Evolutionary conservation across 1,139 yeast species (phyloP), one percentile per base, ranked within the genome.

Genomic region (Waltiozyma sp.): DNA sequence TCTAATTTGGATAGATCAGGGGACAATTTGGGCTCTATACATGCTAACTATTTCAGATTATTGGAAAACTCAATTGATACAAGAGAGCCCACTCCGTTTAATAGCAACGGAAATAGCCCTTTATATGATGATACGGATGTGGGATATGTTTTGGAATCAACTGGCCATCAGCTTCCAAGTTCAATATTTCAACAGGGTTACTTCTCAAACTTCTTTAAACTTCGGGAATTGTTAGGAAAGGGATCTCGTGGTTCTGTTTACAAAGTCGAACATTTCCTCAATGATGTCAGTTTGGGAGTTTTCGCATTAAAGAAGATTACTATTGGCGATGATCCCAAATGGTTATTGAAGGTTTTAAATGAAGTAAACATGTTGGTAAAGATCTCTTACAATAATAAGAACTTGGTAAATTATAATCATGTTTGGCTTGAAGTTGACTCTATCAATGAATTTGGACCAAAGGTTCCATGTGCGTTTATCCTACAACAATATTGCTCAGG

Each of bases 401-500:
- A 87, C 57, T 69, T 87, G 51, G 86, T 87, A 19, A 75, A 84
- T 24, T 88, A 88, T 58, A 87, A 87, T 57, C 96, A 88, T 62
- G 95, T 87, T 28, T 88, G 96, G 96, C 62, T 88, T 36, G 96
- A 88, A 56, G 68, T 79, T 57, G 86, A 86, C 24, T 71, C 73
- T 35, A 60, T 79, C 28, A 69, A 76, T 19, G 76, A 72, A 14
- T 72, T 73, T 55, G 76, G 77, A 0, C 81, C 80, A 0, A 56
- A 59, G 35, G 78, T 86, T 1, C 96, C 96, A 0, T 86, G 89
- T 58, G 87, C 88, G 9, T 88, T 77, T 53, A 82, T 87, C 15
- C 63, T 87, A 21, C 93, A 85, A 57, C 95, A 87, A 55, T 87
- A 82, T 57, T 87, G 95, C 58, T 82, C 76, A 43, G 95, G 95